Evolutionary conservation across 805 yeast species (phyloP), one percentile per base, ranked within the genome.

Genomic region (Hanseniaspora lachancei): DNA sequence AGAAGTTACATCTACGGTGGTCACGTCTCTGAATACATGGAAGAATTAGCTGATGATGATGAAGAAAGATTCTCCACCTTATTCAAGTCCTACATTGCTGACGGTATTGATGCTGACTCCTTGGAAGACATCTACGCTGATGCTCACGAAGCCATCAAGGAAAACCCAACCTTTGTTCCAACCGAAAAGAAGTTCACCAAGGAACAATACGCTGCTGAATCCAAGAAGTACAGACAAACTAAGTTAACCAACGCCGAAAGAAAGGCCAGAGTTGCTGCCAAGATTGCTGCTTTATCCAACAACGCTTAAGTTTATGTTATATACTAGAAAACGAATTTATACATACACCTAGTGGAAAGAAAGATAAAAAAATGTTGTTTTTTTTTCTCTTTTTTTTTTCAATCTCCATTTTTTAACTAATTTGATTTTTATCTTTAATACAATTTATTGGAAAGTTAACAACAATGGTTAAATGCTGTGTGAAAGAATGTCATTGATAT

Each of bases 21-120:
- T 77, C 98, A 93, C 86, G 89, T 93, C 72, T 84, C 98, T 72
- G 97, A 93, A 82, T 93, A 93, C 93, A 93, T 93, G 96, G 98
- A 93, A 82, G 97, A 91, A 82, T 86, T 93, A 74, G 91, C 93
- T 76, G 98, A 93, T 72, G 98, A 91, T 76, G 98, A 91, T 85
- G 98, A 91, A 81, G 98, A 91, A 82, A 91, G 93, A 80, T 91
- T 82, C 96, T 82, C 83, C 76, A 81, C 86, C 72, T 81, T 91
- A 73, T 91, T 91, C 95, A 84, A 86, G 80, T 81, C 89, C 70
- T 93, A 93, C 91, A 75, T 93, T 66, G 96, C 83, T 67, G 97
- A 91, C 70, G 97, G 88, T 75, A 80, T 93, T 69, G 97, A 93
- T 75, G 93, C 97, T 68, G 98, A 93, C 70, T 86, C 84, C 65